Evolutionary conservation across 2,329 filamentous ascomycete genomes (phyloP).

Genomic region (Trichoderma hamatum): DNA sequence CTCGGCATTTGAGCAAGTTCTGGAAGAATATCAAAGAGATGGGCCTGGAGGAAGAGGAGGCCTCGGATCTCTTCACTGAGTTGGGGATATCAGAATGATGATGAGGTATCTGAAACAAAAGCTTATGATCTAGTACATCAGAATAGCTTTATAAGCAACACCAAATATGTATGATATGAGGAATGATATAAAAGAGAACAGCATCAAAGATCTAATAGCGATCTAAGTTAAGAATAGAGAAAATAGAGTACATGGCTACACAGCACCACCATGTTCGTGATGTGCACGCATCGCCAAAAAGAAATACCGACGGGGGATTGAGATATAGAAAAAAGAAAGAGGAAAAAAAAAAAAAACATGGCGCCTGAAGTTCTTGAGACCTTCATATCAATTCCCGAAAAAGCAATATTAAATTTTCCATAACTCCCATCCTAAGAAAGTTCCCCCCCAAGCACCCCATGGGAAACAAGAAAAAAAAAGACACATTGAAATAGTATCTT

Average conservation of each 20-base stretch:
- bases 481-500: slow-evolving; percentile 4
- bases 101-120: not conserved
- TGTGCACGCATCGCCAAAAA: slow-evolving; percentile 4
- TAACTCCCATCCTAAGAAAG: slow-evolving; percentile 26
- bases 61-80: slow-evolving; percentile 53
- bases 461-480: slow-evolving; percentile 6
- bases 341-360: not conserved
- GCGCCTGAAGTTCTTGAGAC: slow-evolving; percentile 6
- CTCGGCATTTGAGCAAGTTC: slow-evolving; percentile 80
- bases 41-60: slow-evolving; percentile 63
- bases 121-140: not conserved
- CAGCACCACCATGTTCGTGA: not conserved
- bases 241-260: slow-evolving; percentile 7
- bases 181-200: not conserved
- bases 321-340: not conserved
- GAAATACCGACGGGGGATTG: not conserved
- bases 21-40: slow-evolving; percentile 74
- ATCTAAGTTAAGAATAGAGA: slow-evolving; percentile 13
- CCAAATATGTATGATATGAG: not conserved
- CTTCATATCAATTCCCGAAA: slow-evolving; percentile 8
- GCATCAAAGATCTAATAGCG: slow-evolving; percentile 24
- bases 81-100: slow-evolving; percentile 47
- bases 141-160: not conserved
- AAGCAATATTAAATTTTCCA: slow-evolving; percentile 14
- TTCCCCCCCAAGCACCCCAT: slow-evolving; percentile 12